Percentiles rank a stretch among this genome's conserved stretches.
Conservation (phyloP, 768 basidiomycete species). For the Hypholoma sublateritium region DNA sequence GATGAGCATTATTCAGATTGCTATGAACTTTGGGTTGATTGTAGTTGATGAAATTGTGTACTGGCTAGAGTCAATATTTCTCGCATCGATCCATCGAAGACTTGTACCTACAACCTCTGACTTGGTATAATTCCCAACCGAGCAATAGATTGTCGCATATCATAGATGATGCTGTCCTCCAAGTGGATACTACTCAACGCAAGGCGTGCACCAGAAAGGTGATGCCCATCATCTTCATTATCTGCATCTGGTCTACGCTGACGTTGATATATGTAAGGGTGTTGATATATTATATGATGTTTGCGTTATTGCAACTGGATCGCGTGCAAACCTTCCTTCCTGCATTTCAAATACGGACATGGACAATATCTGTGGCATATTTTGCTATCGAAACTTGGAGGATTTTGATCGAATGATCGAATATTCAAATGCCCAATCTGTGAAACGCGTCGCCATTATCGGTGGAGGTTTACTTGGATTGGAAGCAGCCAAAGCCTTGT, state of each 20-base stretch:
- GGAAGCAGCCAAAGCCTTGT: slow-evolving; percentile 73
- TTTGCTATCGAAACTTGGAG: slow-evolving; percentile 71
- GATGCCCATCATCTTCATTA: slow-evolving; percentile 32
- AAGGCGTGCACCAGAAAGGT: slow-evolving; percentile 45
- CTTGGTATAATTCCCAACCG: slow-evolving; percentile 61
- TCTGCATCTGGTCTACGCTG: neutral
- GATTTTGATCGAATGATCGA: slow-evolving; percentile 64
- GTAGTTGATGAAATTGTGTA: neutral
- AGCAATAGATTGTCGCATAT: slow-evolving; percentile 49
- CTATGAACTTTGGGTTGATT: neutral
- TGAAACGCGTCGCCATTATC: slow-evolving; percentile 54
- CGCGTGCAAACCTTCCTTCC: slow-evolving; percentile 59
- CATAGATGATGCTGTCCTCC: slow-evolving; percentile 22
- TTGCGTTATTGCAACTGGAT: slow-evolving; percentile 71
- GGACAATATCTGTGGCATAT: slow-evolving; percentile 50
- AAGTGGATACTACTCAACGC: slow-evolving; percentile 23
- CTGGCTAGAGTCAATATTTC: slow-evolving; percentile 55
- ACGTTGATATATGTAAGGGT: slow-evolving; percentile 3
- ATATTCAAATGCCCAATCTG: slow-evolving; percentile 48
- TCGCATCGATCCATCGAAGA: slow-evolving; percentile 57
- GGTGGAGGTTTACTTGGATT: slow-evolving; percentile 74
- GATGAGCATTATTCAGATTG: slow-evolving; percentile 24
- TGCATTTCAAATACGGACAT: slow-evolving; percentile 45
- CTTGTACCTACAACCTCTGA: slow-evolving; percentile 54
- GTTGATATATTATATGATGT: slow-evolving; percentile 45